Base-by-base conservation (phyloP, 2,329 filamentous ascomycete genomes). In the Sphaceloma murrayae region DNA sequence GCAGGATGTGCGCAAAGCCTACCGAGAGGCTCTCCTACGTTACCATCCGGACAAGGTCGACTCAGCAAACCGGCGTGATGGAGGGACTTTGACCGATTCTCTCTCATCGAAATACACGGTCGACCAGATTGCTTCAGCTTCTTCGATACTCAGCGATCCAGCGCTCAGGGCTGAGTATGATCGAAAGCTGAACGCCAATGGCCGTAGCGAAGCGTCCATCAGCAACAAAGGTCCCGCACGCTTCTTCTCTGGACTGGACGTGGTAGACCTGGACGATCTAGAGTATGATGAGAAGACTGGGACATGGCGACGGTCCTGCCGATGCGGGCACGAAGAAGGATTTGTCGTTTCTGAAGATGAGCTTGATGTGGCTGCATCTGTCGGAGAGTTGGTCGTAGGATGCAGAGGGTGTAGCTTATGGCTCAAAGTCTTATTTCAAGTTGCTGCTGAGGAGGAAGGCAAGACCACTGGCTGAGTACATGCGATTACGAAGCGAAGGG, bases 361-460 rank as follows among this genome's bases (percentile, higher is more conserved):
- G 54, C 54, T 80, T 21, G 69, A 69, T 47, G 57, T 58, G 48
- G 71, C 74, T 52, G 64, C 61, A 26, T 63, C 65, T 39, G 65
- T 68, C 50, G 72, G 68, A 17, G 77, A 80, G 60, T 63, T 80
- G 48, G 61, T 77, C 34, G 67, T 76, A 13, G 75, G 74, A 2
- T 80, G 77, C 62, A 64, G 66, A 46, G 76, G 77, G 26, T 80
- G 77, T 59, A 80, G 76, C 66, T 64, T 80, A 47, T 79, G 73
- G 70, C 64, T 79, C 48, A 72, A 72, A 56, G 68, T 80, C 33
- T 60, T 73, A 50, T 80, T 79, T 64, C 72, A 67, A 16, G 67
- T 73, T 34, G 67, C 68, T 46, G 67, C 36, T 9, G 46, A 43
- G 7, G 43, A 46, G n/a, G n/a, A n/a, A n/a, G n/a, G n/a, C n/a